Evolutionary conservation across 768 basidiomycete species (phyloP).

Genomic region (Calocera viscosa): DNA sequence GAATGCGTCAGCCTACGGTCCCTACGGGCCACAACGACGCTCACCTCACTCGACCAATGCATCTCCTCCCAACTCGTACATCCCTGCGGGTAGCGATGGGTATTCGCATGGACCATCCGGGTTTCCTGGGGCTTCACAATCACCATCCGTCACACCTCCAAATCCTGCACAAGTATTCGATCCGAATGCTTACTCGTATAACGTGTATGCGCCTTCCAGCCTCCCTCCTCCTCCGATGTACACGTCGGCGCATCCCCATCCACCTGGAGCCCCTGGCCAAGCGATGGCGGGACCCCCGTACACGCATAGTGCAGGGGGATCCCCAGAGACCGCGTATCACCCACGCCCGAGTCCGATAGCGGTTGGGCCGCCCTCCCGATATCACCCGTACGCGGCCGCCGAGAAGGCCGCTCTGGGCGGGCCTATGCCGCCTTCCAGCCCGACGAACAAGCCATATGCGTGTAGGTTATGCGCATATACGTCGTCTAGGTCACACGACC

Average conservation of each 20-base stretch:
- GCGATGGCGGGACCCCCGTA: not conserved
- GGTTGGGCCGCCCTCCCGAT: not conserved
- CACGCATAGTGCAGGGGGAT: not conserved
- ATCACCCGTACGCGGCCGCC: not conserved
- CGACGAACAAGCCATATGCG: conserved; percentile 7
- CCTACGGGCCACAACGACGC: not conserved
- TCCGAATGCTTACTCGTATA: not conserved
- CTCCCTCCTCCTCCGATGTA: conserved; percentile 1
- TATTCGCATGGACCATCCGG: not conserved
- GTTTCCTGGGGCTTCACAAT: not conserved
- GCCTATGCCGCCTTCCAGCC: not conserved
- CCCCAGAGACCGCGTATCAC: not conserved
- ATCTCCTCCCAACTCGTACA: not conserved
- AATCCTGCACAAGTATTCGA: not conserved
- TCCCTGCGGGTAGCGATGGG: not conserved
- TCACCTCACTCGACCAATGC: conserved; percentile 1
- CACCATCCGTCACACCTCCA: not conserved
- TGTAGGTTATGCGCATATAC: not conserved
- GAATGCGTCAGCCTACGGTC: conserved; percentile 6
- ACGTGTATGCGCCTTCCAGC: not conserved
- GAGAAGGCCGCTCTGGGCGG: not conserved
- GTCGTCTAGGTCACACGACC: conserved; percentile 6
- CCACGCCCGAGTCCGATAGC: not conserved
- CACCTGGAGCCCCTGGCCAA: not conserved
- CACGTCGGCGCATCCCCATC: not conserved